Conservation (phyloP, 2,329 filamentous ascomycete genomes). For the Metarhizium anisopliae region DNA sequence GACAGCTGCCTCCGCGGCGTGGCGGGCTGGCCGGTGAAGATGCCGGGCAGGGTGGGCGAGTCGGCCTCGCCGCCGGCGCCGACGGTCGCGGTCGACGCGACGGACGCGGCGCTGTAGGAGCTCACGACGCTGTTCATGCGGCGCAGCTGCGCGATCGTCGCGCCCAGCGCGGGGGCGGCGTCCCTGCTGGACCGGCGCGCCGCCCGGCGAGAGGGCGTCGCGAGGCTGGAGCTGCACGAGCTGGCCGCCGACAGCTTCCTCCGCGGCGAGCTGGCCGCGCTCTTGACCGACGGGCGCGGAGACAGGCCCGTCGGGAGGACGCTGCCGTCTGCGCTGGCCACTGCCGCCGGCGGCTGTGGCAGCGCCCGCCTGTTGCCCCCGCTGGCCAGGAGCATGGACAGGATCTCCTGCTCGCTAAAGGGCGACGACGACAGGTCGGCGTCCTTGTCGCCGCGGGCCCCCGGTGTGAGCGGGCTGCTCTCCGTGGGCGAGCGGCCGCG, state of each 20-base stretch:
- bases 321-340: constrained; percentile 18
- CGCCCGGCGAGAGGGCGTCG: not conserved
- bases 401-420: constrained; percentile 24
- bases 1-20: constrained; percentile 23
- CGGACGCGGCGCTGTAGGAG: constrained; percentile 32
- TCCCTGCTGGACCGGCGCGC: constrained; percentile 9
- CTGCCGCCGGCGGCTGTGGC: constrained; percentile 21
- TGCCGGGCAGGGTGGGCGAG: constrained; percentile 29
- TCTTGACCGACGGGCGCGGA: constrained; percentile 14
- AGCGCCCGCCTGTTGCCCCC: constrained; percentile 15
- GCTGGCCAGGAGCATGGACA: constrained; percentile 20
- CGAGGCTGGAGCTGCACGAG: too few species aligned
- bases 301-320: constrained; percentile 19
- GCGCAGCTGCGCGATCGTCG: constrained; percentile 41
- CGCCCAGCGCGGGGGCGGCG: constrained; percentile 22
- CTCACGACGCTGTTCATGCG: constrained; percentile 48
- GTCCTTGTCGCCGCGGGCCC: not conserved
- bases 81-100: constrained; percentile 18
- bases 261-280: constrained; percentile 9
- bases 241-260: constrained; percentile 12
- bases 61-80: constrained; percentile 15
- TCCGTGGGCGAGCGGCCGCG: constrained; percentile 5
- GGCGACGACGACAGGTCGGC: constrained; percentile 19
- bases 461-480: constrained; percentile 6
- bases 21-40: constrained; percentile 27